A percentile compares a stretch with the other conserved stretches of the same genome.
Conservation (phyloP, 306 rosid species). For the Vigna hirtella region DNA sequence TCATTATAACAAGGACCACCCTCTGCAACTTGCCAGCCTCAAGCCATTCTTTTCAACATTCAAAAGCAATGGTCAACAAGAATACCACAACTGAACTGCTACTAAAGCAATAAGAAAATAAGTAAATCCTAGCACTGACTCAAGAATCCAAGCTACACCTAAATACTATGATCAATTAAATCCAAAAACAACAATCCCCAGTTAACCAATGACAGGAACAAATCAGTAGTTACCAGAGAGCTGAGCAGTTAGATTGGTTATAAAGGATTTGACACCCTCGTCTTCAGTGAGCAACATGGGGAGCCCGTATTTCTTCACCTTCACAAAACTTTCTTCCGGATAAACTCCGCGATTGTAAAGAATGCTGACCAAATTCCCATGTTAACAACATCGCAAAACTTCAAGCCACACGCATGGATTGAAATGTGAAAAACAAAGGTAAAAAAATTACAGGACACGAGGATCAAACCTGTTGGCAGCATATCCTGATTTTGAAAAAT, state of each 20-base stretch:
- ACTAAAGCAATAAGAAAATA: background rate
- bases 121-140: background rate
- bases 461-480: constrained; percentile 90
- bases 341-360: constrained; percentile 91
- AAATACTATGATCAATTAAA: background rate
- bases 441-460: background rate
- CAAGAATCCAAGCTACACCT: background rate
- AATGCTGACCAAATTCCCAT: constrained; percentile 55
- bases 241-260: constrained; percentile 77
- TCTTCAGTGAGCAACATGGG: constrained; percentile 97
- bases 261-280: constrained; percentile 85
- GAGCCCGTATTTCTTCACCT: constrained; percentile 94
- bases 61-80: constrained; percentile 24
- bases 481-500: constrained; percentile 65
- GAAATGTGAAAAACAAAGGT: background rate
- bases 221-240: constrained; percentile 67
- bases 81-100: constrained; percentile 3
- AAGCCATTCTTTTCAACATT: constrained; percentile 84
- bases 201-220: background rate
- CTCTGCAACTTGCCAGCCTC: constrained; percentile 98
- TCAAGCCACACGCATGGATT: background rate
- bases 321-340: constrained; percentile 93
- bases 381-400: background rate
- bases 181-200: background rate
- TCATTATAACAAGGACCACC: constrained; percentile 80